phyloP scores from a whole-genome alignment of 345 rosid genomes.

The Psidium guajava region DNA sequence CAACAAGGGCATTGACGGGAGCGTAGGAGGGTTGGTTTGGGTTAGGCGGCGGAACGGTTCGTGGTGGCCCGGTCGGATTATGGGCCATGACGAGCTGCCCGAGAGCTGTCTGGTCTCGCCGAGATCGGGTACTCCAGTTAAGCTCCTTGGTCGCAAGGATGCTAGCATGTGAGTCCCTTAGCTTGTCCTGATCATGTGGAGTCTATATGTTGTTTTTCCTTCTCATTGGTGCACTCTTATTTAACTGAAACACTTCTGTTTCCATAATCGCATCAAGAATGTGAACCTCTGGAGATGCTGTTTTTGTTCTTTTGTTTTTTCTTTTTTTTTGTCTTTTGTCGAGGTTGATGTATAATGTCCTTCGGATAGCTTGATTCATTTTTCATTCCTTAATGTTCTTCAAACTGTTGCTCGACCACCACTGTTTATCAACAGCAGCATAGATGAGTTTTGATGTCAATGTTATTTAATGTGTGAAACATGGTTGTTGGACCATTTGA shows the following conservation, averaged over 20 bases:
- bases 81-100: slow-evolving; percentile 63
- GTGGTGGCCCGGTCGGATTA: slow-evolving; percentile 98
- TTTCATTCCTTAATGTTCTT: not conserved
- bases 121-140: slow-evolving; percentile 86
- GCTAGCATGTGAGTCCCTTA: slow-evolving; percentile 51
- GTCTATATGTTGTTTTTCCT: not conserved
- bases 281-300: not conserved
- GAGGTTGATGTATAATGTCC: not conserved
- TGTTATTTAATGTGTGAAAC: not conserved
- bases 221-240: not conserved
- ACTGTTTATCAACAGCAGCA: not conserved
- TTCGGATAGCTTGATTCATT: not conserved
- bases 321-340: not conserved
- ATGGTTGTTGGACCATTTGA: not conserved
- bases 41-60: slow-evolving; percentile 96
- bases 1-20: slow-evolving; percentile 53
- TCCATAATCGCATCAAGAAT: not conserved
- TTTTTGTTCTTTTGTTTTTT: too few species aligned
- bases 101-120: slow-evolving; percentile 67
- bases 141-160: slow-evolving; percentile 95
- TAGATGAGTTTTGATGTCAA: not conserved
- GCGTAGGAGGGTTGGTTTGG: slow-evolving; percentile 95
- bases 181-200: not conserved
- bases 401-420: not conserved
- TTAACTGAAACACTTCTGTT: not conserved